phyloP scores from a whole-genome alignment of 768 basidiomycete species.

The Dacryopinax spathularia region DNA sequence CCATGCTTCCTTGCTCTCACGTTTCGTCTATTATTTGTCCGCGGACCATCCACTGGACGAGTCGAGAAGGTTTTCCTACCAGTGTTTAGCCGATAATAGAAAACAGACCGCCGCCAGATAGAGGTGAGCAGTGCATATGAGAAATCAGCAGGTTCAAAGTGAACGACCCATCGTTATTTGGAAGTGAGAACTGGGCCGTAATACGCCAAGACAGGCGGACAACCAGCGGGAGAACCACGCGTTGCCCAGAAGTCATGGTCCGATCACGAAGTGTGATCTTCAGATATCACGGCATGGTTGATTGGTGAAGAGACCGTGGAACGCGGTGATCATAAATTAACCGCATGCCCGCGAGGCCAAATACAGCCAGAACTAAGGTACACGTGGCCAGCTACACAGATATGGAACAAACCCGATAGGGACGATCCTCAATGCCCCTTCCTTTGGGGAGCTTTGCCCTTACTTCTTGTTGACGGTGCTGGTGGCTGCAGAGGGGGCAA shows the following conservation, averaged over 20 bases:
- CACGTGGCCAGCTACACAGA: neutral
- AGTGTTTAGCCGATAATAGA: neutral
- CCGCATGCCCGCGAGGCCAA: neutral
- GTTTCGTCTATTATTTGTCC: neutral
- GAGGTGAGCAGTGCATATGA: neutral
- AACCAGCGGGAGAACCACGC: neutral
- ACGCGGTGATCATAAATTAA: neutral
- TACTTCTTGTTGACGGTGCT: neutral
- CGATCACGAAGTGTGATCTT: neutral
- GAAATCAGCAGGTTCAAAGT: neutral
- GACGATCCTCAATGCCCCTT: neutral
- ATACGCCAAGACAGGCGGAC: neutral
- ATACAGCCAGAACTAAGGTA: neutral
- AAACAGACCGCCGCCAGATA: neutral
- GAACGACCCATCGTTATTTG: neutral
- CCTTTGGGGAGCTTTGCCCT: neutral
- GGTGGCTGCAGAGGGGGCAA: constrained; percentile 1
- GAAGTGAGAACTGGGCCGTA: neutral
- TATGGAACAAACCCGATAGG: neutral
- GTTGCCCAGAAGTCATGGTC: neutral
- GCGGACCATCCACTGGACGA: too few relatives aligned
- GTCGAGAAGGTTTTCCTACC: too few relatives aligned
- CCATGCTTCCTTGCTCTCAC: neutral
- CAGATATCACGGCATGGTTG: neutral
- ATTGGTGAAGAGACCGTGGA: neutral